Percentiles rank a stretch among this genome's conserved stretches.
phyloP scores from a whole-genome alignment of 441 rosid species.

The Corymbia calophylla region DNA sequence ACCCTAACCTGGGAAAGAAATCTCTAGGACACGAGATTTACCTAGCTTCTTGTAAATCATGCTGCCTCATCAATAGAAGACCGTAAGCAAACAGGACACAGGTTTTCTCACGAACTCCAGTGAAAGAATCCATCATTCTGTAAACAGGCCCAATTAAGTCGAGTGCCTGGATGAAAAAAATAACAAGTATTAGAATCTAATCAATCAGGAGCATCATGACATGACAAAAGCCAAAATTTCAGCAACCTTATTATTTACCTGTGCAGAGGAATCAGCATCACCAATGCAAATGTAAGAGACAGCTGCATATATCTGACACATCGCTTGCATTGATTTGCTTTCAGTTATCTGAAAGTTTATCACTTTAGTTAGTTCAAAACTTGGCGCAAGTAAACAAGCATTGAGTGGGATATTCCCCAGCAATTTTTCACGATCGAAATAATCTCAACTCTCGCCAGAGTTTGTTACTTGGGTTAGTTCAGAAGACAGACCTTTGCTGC shows the following conservation, averaged over 20 bases:
- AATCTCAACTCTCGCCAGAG: neutral
- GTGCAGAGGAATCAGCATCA: slow-evolving; percentile 89
- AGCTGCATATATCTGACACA: slow-evolving; percentile 91
- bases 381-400: neutral
- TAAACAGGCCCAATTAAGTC: slow-evolving; percentile 87
- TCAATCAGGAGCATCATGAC: neutral
- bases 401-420: neutral
- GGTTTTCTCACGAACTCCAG: slow-evolving; percentile 89
- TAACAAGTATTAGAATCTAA: slow-evolving; percentile 4
- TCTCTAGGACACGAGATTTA: slow-evolving; percentile 3
- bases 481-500: slow-evolving; percentile 64
- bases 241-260: slow-evolving; percentile 27
- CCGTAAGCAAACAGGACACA: slow-evolving; percentile 91
- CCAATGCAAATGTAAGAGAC: slow-evolving; percentile 86
- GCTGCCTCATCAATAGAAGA: slow-evolving; percentile 90
- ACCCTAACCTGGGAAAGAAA: neutral
- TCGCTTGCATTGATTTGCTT: slow-evolving; percentile 84
- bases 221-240: neutral
- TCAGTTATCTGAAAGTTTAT: slow-evolving; percentile 53
- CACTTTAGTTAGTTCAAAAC: neutral
- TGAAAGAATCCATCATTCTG: slow-evolving; percentile 69
- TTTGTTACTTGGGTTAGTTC: neutral
- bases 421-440: neutral
- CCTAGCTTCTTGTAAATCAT: slow-evolving; percentile 91
- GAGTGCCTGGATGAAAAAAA: slow-evolving; percentile 54